Percentiles rank a stretch among this genome's conserved stretches.
phyloP scores from a whole-genome alignment of 1,284 basidiomycete genomes.

The Fistulina hepatica region DNA sequence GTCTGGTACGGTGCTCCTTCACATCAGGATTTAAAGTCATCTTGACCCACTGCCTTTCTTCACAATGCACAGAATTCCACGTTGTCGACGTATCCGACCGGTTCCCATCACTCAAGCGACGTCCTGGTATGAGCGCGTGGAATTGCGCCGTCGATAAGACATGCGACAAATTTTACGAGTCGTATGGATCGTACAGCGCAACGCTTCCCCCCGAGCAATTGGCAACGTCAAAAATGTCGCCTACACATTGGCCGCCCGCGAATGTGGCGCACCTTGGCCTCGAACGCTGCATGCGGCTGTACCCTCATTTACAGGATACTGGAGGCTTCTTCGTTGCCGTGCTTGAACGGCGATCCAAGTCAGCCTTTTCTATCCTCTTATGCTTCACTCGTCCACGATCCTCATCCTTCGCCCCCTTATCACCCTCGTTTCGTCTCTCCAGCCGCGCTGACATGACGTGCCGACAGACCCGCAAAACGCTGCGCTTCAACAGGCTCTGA shows the following conservation, averaged over 20 bases:
- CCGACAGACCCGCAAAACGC: too few relatives aligned
- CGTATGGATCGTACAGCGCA: slow-evolving; percentile 44
- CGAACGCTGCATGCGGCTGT: slow-evolving; percentile 63
- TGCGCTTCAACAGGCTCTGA: too few relatives aligned
- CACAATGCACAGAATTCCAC: slow-evolving; percentile 50
- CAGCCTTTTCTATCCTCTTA: neutral
- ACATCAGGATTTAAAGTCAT: slow-evolving; percentile 5
- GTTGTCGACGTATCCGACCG: slow-evolving; percentile 71
- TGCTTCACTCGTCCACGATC: too few relatives aligned
- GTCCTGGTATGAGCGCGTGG: slow-evolving; percentile 72
- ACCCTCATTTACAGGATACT: slow-evolving; percentile 94
- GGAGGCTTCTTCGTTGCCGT: slow-evolving; percentile 97
- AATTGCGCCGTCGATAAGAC: slow-evolving; percentile 18
- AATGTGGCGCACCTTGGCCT: slow-evolving; percentile 1
- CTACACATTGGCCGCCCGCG: neutral
- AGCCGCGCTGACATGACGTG: slow-evolving; percentile 24
- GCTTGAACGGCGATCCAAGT: slow-evolving; percentile 42
- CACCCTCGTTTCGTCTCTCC: slow-evolving; percentile 4
- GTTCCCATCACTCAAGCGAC: slow-evolving; percentile 64
- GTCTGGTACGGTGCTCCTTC: slow-evolving; percentile 37
- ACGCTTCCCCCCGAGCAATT: slow-evolving; percentile 39
- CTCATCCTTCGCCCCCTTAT: neutral
- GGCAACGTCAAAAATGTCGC: too few relatives aligned
- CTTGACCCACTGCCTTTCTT: neutral
- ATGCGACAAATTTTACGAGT: slow-evolving; percentile 16